phyloP scores from a whole-genome alignment of 192 early-diverging fungal genomes.

The Linnemannia elongata region DNA sequence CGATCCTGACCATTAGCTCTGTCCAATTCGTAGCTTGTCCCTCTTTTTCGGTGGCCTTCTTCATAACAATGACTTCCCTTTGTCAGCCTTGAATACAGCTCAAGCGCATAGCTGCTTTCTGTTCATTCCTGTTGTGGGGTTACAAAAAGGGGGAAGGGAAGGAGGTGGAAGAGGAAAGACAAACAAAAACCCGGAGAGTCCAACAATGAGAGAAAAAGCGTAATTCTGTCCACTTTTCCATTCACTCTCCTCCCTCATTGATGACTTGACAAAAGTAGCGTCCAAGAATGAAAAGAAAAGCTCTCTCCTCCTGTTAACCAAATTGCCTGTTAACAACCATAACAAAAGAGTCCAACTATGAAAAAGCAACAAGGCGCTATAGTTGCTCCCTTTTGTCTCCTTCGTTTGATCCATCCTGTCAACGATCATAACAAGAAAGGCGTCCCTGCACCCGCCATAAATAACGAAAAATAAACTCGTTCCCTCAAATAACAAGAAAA shows the following conservation, averaged over 20 bases:
- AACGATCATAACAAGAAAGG: neutral
- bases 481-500: neutral
- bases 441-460: neutral
- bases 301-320: too few species aligned
- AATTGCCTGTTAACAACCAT: too few species aligned
- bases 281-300: too few species aligned
- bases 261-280: too few species aligned
- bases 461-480: neutral
- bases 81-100: neutral
- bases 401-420: neutral
- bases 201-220: neutral
- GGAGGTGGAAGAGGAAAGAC: neutral
- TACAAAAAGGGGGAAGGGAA: neutral
- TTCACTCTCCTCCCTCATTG: too few species aligned
- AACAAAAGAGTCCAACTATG: too few species aligned
- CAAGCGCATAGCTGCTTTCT: neutral
- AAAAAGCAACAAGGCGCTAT: too few species aligned
- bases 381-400: neutral
- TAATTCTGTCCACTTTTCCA: too few species aligned
- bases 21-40: neutral
- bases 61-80: neutral
- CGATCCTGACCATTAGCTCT: neutral
- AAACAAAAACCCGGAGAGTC: constrained; percentile 6
- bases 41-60: neutral
- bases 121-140: neutral